These are phyloP conservation scores for Lecanicillium sp. DNA, from an alignment of 2,329 filamentous ascomycete genomes.

Conservation along the genomic window DNA sequence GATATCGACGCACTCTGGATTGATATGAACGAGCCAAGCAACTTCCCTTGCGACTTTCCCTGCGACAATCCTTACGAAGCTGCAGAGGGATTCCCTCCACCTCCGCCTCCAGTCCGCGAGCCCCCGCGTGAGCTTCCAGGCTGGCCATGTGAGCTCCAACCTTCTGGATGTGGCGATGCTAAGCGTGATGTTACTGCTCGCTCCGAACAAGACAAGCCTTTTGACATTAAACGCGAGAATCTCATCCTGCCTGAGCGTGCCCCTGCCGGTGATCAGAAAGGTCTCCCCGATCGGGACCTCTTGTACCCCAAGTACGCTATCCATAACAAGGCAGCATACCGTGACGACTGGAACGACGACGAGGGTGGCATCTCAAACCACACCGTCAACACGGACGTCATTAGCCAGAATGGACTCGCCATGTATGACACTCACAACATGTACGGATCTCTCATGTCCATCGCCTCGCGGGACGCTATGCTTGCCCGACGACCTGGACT, in stretches of 20 bases:
- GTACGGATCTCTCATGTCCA: constrained; percentile 66
- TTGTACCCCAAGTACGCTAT: constrained; percentile 71
- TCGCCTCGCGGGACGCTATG: constrained; percentile 68
- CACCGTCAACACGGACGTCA: constrained; percentile 69
- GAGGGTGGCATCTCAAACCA: constrained; percentile 51
- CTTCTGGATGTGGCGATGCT: constrained; percentile 6
- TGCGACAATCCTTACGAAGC: constrained; percentile 18
- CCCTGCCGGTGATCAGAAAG: constrained; percentile 40
- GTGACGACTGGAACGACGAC: constrained; percentile 33
- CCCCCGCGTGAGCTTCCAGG: constrained; percentile 59
- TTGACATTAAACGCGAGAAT: constrained; percentile 1
- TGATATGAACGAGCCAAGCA: constrained; percentile 49
- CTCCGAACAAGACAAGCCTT: constrained; percentile 1
- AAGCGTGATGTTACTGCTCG: background rate
- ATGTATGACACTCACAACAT: constrained; percentile 84
- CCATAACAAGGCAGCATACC: constrained; percentile 56
- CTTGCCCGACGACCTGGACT: constrained; percentile 54
- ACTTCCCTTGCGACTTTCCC: constrained; percentile 31
- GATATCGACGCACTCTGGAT: constrained; percentile 75
- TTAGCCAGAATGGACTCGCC: constrained; percentile 60
- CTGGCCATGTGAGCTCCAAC: constrained; percentile 42
- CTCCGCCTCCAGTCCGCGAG: constrained; percentile 52
- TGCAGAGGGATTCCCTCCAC: constrained; percentile 44
- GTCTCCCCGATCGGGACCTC: constrained; percentile 46
- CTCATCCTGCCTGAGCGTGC: constrained; percentile 36